Base-by-base conservation (phyloP, 495 filamentous ascomycete genomes). In the Podospora fimiseda region DNA sequence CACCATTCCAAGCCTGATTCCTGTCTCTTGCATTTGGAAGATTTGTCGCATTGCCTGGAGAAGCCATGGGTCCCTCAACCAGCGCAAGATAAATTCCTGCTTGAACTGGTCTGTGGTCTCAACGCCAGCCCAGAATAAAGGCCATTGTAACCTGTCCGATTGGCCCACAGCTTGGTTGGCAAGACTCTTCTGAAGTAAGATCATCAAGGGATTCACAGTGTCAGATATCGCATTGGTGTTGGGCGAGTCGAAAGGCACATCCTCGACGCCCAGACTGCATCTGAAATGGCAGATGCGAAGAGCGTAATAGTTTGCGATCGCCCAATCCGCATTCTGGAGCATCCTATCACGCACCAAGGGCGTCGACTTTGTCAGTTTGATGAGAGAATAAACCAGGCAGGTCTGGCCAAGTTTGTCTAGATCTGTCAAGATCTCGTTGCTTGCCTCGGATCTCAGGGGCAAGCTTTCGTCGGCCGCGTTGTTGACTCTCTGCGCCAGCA, bases 301-400 rank as follows among this genome's bases (percentile, higher is more conserved):
- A 2, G 69, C 68, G 43, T 77, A 73, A 40, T 73, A 76, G 16
- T 67, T 69, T 39, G 63, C 67, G 6, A 74, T 72, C 20, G 70
- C 74, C 68, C 74, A 74, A 27, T 74, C 71, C 21, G 75, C 68
- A n/a, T 75, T 79, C 51, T 70, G 65, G 18, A 74, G 56, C 2
- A 72, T 68, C 16, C 76, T 70, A 20, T 54, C 51, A 20, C 74
- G 66, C 20, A 64, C 62, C 2, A 66, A 62, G 7, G 63, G 42
- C 18, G 67, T 52, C 14, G 71, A 71, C 9, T 73, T 67, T 1
- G 62, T 60, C 21, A 66, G 68, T 0, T 71, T 55, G 3, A 62
- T 59, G 7, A 76, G 68, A 0, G 65, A 43, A 42, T 64, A 61
- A 21, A 69, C 42, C 5, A 52, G 39, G 18, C 14, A 67, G 44